Percentiles rank a stretch among this genome's conserved stretches.
These are phyloP conservation scores for Eimeria praecox DNA, from an alignment of 169 alveolate genomes.

Conservation along the genomic window DNA sequence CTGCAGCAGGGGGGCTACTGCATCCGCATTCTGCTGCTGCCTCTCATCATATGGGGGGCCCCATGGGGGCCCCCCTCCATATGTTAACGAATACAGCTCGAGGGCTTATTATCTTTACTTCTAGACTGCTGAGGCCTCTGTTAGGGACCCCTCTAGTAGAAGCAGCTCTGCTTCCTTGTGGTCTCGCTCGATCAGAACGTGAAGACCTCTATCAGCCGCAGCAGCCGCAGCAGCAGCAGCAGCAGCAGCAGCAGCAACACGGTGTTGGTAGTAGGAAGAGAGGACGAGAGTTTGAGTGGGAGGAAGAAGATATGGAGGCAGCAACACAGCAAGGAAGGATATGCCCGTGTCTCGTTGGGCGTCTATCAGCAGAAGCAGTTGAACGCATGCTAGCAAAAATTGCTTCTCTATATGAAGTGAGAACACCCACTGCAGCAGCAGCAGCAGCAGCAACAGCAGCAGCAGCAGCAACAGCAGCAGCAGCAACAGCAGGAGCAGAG, in stretches of 20 bases:
- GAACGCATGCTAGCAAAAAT: not conserved
- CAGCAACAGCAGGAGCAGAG: not conserved
- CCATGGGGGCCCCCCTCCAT: not conserved
- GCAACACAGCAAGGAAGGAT: not conserved
- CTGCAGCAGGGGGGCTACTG: not conserved
- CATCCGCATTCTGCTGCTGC: not conserved
- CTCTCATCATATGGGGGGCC: not conserved
- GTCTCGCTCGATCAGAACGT: slow-evolving; percentile 6
- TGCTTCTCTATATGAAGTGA: slow-evolving; percentile 28
- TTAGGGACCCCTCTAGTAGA: slow-evolving; percentile 41
- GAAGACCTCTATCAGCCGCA: not conserved
- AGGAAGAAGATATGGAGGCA: not conserved
- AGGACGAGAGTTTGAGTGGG: slow-evolving; percentile 45
- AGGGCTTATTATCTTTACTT: not conserved
- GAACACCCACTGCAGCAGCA: too few relatives aligned
- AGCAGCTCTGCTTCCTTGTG: slow-evolving; percentile 44
- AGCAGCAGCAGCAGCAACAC: not conserved
- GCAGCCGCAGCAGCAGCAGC: not conserved
- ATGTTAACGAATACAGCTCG: slow-evolving; percentile 6
- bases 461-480: not conserved
- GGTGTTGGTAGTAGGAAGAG: slow-evolving; percentile 27
- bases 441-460: not conserved
- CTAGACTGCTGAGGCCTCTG: slow-evolving; percentile 32
- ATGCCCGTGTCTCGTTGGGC: not conserved
- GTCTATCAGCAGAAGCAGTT: slow-evolving; percentile 1